Evolutionary conservation across 2,329 filamentous ascomycete species (phyloP).

Genomic region (Sclerotinia minor): DNA sequence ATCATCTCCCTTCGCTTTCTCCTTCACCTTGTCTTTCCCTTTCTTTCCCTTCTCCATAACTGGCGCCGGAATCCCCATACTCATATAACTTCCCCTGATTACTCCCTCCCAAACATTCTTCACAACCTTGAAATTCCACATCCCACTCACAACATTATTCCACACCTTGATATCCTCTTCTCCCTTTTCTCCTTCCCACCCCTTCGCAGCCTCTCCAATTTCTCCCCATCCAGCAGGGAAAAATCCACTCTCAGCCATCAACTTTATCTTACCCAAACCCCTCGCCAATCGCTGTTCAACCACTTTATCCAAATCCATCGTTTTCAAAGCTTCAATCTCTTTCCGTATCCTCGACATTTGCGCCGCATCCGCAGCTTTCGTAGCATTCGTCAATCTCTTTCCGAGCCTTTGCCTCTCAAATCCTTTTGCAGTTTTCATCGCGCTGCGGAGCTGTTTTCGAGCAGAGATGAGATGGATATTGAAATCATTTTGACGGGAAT

Average conservation of each 20-base stretch:
- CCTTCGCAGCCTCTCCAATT: slow-evolving; percentile 36
- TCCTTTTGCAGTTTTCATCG: slow-evolving; percentile 70
- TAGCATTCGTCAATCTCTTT: slow-evolving; percentile 57
- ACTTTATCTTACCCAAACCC: slow-evolving; percentile 53
- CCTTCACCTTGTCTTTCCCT: slow-evolving; percentile 30
- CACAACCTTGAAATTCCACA: slow-evolving; percentile 55
- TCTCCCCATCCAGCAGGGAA: slow-evolving; percentile 42
- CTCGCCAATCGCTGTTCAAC: slow-evolving; percentile 51
- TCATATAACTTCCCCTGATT: slow-evolving; percentile 38
- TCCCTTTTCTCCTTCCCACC: slow-evolving; percentile 40
- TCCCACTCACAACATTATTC: slow-evolving; percentile 53
- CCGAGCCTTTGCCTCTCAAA: slow-evolving; percentile 75
- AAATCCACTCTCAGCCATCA: slow-evolving; percentile 47
- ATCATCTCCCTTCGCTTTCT: slow-evolving; percentile 24
- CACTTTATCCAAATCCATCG: slow-evolving; percentile 48
- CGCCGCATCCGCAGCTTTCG: slow-evolving; percentile 47
- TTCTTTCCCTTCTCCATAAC: slow-evolving; percentile 29
- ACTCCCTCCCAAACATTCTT: slow-evolving; percentile 49
- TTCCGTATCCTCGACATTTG: slow-evolving; percentile 62
- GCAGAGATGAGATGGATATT: slow-evolving; percentile 55
- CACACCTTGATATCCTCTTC: slow-evolving; percentile 36
- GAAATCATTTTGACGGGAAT: slow-evolving; percentile 44
- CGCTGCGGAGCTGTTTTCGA: slow-evolving; percentile 62
- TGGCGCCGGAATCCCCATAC: slow-evolving; percentile 38
- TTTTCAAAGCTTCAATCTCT: slow-evolving; percentile 56